Evolutionary conservation across 106 monocot genomes (phyloP).

Genomic region (Acorus calamus): DNA sequence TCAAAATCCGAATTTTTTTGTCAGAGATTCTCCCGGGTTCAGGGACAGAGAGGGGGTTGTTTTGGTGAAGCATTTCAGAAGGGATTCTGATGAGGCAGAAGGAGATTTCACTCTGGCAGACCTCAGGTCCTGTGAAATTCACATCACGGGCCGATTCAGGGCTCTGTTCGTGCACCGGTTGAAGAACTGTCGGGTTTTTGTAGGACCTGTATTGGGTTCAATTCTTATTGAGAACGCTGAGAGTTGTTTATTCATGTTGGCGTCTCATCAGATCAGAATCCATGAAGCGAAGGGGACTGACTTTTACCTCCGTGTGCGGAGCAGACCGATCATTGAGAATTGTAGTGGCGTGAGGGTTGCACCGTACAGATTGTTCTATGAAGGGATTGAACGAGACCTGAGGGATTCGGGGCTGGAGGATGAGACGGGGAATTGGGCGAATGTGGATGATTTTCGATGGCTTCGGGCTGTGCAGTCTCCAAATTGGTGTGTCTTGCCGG

Average conservation of each 20-base stretch:
- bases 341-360: slow-evolving; percentile 63
- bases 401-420: slow-evolving; percentile 42
- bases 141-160: slow-evolving; percentile 57
- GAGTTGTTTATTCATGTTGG: slow-evolving; percentile 55
- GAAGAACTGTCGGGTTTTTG: slow-evolving; percentile 46
- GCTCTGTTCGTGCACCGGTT: slow-evolving; percentile 59
- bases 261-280: slow-evolving; percentile 93
- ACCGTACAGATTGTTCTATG: slow-evolving; percentile 49
- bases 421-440: slow-evolving; percentile 83
- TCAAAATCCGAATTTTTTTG: neutral
- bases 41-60: slow-evolving; percentile 22
- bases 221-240: slow-evolving; percentile 66
- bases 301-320: slow-evolving; percentile 82
- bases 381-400: slow-evolving; percentile 66
- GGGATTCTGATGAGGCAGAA: slow-evolving; percentile 17
- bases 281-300: slow-evolving; percentile 54
- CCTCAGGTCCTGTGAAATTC: slow-evolving; percentile 51
- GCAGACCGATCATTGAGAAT: slow-evolving; percentile 79
- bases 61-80: slow-evolving; percentile 56
- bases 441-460: slow-evolving; percentile 95
- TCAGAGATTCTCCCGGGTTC: slow-evolving; percentile 41
- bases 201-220: slow-evolving; percentile 67
- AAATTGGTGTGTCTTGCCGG: slow-evolving; percentile 71
- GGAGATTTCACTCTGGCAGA: slow-evolving; percentile 63
- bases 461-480: slow-evolving; percentile 76